phyloP scores from a whole-genome alignment of 2,329 filamentous ascomycete genomes.

The Colletotrichum salicis region DNA sequence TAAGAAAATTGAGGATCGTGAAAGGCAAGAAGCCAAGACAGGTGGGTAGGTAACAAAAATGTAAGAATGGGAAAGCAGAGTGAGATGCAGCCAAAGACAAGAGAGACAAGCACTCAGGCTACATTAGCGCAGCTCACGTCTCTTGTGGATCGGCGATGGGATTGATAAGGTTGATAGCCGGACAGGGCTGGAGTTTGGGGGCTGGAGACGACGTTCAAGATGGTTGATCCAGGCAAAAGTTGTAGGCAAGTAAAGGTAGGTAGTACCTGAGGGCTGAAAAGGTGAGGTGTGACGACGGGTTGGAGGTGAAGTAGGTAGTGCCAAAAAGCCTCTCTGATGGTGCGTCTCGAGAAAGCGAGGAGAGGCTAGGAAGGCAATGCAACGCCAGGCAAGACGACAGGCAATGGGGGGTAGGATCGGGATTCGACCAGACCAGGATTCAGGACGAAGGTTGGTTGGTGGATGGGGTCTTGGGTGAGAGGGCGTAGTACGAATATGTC shows the following conservation, averaged over 20 bases:
- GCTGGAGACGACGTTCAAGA: constrained; percentile 1
- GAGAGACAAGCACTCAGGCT: not conserved
- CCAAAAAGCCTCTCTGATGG: not conserved
- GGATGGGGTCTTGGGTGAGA: not conserved
- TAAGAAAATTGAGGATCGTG: not conserved
- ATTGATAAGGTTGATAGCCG: constrained; percentile 13
- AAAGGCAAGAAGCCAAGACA: not conserved
- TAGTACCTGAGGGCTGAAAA: not conserved
- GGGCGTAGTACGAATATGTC: constrained; percentile 5
- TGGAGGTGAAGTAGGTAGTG: not conserved
- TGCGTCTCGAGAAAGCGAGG: not conserved
- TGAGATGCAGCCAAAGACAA: not conserved
- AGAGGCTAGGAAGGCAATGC: not conserved
- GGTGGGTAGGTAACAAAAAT: not conserved
- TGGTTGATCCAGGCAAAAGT: not conserved
- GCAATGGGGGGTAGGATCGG: not conserved
- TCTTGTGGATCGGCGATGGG: constrained; percentile 5
- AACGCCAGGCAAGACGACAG: not conserved
- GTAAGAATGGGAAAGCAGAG: not conserved
- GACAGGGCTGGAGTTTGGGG: not conserved
- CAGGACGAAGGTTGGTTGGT: not conserved
- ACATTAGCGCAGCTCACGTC: not conserved
- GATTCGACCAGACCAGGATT: not conserved
- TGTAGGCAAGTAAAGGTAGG: not conserved
- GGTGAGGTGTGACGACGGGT: not conserved